Base-by-base conservation (phyloP, 2,329 filamentous ascomycete species). In the Sarocladium oryzae region DNA sequence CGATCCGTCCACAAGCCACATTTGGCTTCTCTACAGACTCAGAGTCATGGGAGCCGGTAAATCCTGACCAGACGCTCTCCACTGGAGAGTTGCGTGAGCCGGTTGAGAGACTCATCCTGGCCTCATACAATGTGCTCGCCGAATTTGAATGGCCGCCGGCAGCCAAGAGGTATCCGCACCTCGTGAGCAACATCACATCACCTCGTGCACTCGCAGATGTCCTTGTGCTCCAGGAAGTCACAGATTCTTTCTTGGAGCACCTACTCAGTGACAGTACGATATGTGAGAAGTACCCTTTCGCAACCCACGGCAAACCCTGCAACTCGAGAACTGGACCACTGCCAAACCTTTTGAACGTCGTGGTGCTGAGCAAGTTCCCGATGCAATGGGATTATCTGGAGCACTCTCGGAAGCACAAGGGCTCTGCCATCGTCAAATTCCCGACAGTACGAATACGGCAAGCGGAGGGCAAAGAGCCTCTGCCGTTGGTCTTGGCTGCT, bases 211-310 rank as follows among this genome's bases (percentile, higher is more conserved):
- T 59, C 1, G 67, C 77, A 7, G 76, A 80, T 52, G 63, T 78
- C 2, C 56, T 79, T 8, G 66, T 79, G 2, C 69, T 87, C 4
- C 75, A 86, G 60, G 84, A 86, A 64, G 78, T 86, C 1, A 84
- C 81, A 0, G 82, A 86, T 54, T 72, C 79, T 36, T 84, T 86
- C 54, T 71, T 87, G 0, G 70, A 72, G 0, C 74, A 72, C 52
- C 66, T 87, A 1, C 73, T 86, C 2, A 58, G 60, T 2, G 62
- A 78, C 51, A 53, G 65, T 2, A 58, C 64, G 2, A 67, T 86
- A 21, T 70, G 71, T 24, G 56, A 63, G 10, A 65, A 61, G 2
- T 86, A 83, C 55, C 70, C 74, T 1, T 85, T 76, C 59, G 64
- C 68, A n/a, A 81, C 79, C 2, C 75, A 83, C 58, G 79, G 73